Conservation (phyloP, 2,329 filamentous ascomycete genomes). For the Rutstroemia sp. region DNA sequence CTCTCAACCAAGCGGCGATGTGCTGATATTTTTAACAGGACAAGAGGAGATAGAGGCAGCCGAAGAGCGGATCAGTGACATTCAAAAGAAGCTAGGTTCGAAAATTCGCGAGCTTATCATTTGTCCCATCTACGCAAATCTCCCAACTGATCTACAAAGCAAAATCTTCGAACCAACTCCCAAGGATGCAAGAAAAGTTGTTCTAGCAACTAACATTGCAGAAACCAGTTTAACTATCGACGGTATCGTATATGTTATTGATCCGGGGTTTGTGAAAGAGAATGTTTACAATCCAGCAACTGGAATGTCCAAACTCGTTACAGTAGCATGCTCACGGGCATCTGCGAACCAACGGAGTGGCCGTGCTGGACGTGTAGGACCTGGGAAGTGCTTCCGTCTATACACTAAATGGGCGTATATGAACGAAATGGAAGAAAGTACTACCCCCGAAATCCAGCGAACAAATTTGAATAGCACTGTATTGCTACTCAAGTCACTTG, state of each 20-base stretch:
- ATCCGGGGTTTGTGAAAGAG: conserved; percentile 91
- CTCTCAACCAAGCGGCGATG: conserved; percentile 76
- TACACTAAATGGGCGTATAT: conserved; percentile 93
- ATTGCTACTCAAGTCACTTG: conserved; percentile 78
- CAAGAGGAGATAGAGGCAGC: conserved; percentile 94
- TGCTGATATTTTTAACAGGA: conserved; percentile 89
- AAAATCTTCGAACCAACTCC: conserved; percentile 95
- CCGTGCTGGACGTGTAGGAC: conserved; percentile 83
- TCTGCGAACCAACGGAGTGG: conserved; percentile 93
- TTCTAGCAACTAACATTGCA: conserved; percentile 93
- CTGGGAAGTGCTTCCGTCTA: conserved; percentile 86
- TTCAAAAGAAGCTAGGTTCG: conserved; percentile 75
- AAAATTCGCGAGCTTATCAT: conserved; percentile 83
- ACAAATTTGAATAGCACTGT: conserved; percentile 82
- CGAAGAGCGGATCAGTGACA: conserved; percentile 79
- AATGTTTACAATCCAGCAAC: conserved; percentile 88
- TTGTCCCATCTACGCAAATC: conserved; percentile 87
- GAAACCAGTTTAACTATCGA: conserved; percentile 95
- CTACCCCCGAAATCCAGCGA: conserved; percentile 86
- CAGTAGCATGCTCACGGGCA: conserved; percentile 84
- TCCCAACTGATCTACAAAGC: conserved; percentile 82
- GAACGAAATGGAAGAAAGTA: conserved; percentile 89
- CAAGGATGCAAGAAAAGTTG: conserved; percentile 76
- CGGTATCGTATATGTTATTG: conserved; percentile 92
- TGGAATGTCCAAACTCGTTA: conserved; percentile 85